Evolutionary conservation across 1,284 basidiomycete species (phyloP).

Genomic region (Sparassis latifolia): DNA sequence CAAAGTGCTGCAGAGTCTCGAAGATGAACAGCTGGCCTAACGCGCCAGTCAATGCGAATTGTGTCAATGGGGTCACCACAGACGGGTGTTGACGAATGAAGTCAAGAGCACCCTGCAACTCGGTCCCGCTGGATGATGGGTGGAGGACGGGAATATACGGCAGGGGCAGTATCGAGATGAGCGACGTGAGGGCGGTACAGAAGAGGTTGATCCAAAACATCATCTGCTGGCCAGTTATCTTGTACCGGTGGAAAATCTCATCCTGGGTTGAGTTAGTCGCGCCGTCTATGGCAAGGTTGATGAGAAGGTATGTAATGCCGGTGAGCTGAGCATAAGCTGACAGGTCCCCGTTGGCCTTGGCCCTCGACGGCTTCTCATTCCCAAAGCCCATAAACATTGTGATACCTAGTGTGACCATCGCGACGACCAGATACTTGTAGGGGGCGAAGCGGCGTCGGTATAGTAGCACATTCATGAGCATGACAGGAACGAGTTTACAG

Average conservation of each 20-base stretch:
- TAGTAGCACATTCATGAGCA: constrained; percentile 89
- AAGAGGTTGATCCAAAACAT: constrained; percentile 97
- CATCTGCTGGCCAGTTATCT: constrained; percentile 94
- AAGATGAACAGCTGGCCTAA: constrained; percentile 98
- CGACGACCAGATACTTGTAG: constrained; percentile 93
- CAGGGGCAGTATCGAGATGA: constrained; percentile 63
- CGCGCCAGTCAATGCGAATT: constrained; percentile 89
- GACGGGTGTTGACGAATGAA: constrained; percentile 81
- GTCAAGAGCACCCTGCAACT: constrained; percentile 61
- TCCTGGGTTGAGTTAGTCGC: constrained; percentile 98
- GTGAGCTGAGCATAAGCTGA: constrained; percentile 49
- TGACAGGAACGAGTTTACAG: constrained; percentile 95
- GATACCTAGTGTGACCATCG: constrained; percentile 90
- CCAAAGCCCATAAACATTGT: constrained; percentile 93
- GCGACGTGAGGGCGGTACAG: constrained; percentile 63
- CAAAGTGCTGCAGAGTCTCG: constrained; percentile 95
- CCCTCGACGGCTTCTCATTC: constrained; percentile 45
- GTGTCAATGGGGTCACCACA: constrained; percentile 70
- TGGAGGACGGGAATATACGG: constrained; percentile 75
- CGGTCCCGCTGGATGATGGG: constrained; percentile 51
- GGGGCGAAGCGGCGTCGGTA: constrained; percentile 88
- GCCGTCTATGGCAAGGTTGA: constrained; percentile 91
- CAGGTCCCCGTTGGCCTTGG: constrained; percentile 33
- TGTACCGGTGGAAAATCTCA: constrained; percentile 81
- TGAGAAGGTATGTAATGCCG: constrained; percentile 68